Percentiles rank a stretch among this genome's conserved stretches.
These are phyloP conservation scores for Lachancea lanzarotensis DNA, from an alignment of 805 yeast species.

Conservation along the genomic window DNA sequence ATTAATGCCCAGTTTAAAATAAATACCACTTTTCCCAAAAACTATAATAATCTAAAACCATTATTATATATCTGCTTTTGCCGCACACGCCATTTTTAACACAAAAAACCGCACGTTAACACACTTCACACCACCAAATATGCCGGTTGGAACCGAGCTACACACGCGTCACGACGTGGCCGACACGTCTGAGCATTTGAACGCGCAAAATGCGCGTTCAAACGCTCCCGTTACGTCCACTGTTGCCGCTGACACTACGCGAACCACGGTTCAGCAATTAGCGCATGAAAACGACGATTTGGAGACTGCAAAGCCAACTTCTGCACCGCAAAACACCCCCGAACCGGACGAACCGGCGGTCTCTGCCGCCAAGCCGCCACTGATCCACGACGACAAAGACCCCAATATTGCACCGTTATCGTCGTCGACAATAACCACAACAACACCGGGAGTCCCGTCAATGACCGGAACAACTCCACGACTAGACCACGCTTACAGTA, in stretches of 20 bases:
- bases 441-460: no score
- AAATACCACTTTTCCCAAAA: neutral
- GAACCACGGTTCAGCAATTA: neutral
- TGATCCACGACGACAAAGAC: slow-evolving; percentile 7
- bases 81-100: neutral
- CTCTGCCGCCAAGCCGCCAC: slow-evolving; percentile 7
- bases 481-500: no score
- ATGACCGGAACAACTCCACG: no score
- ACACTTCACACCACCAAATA: neutral
- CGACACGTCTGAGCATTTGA: neutral
- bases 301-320: slow-evolving; percentile 17
- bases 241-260: neutral
- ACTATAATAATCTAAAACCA: neutral
- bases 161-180: neutral
- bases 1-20: no score
- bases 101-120: neutral
- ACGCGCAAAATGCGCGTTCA: neutral
- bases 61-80: neutral
- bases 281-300: slow-evolving; percentile 12
- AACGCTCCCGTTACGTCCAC: neutral
- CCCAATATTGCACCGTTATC: slow-evolving; percentile 9
- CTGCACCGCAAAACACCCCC: slow-evolving; percentile 28
- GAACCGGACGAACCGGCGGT: slow-evolving; percentile 6
- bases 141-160: slow-evolving; percentile 3
- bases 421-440: neutral